Conservation (phyloP, 805 yeast genomes). For the Wickerhamomyces pijperi region DNA sequence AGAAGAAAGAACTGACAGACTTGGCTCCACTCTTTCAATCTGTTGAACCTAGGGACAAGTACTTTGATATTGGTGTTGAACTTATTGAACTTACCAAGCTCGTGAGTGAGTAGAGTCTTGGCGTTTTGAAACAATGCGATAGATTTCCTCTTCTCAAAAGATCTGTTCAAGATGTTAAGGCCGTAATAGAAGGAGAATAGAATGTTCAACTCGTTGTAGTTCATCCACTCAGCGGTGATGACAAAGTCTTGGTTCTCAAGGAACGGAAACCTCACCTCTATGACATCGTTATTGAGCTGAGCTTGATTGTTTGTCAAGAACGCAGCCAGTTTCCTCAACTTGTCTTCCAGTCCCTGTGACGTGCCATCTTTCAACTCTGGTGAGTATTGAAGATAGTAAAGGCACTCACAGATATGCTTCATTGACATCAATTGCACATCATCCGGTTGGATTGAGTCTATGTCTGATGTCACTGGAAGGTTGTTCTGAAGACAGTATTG, state of each 20-base stretch:
- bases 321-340: neutral
- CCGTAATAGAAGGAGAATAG: slow-evolving; percentile 7
- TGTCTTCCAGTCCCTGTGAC: neutral
- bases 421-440: neutral
- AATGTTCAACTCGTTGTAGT: slow-evolving; percentile 3
- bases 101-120: slow-evolving; percentile 1
- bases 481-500: neutral
- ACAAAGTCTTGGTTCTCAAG: neutral
- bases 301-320: neutral
- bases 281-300: neutral
- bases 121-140: slow-evolving; percentile 1
- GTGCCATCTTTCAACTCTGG: neutral
- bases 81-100: neutral
- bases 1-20: slow-evolving; percentile 6
- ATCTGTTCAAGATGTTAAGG: slow-evolving; percentile 4
- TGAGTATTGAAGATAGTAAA: neutral
- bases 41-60: neutral
- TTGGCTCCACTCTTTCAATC: slow-evolving; percentile 1
- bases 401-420: neutral
- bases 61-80: neutral
- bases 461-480: neutral
- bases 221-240: slow-evolving; percentile 2
- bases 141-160: slow-evolving; percentile 15
- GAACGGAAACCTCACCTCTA: neutral
- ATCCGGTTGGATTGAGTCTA: neutral